A percentile compares a stretch with the other conserved stretches of the same genome.
These are phyloP conservation scores for Fusarium subglutinans DNA, from an alignment of 2,329 filamentous ascomycete species.

Conservation along the genomic window DNA sequence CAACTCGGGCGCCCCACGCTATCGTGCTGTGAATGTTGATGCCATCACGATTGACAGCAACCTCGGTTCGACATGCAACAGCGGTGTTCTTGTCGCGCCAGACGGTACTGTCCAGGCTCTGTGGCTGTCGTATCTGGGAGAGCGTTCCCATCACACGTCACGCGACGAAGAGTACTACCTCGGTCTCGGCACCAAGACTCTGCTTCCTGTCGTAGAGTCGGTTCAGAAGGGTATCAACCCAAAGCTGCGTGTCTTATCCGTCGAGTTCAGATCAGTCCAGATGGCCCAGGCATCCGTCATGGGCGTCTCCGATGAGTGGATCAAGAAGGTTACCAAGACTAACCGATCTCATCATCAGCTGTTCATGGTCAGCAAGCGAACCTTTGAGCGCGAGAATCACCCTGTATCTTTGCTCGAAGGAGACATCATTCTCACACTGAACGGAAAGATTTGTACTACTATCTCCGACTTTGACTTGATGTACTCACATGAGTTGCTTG, in stretches of 20 bases:
- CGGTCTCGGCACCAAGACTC: slow-evolving; percentile 85
- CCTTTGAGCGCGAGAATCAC: slow-evolving; percentile 65
- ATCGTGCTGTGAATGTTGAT: slow-evolving; percentile 94
- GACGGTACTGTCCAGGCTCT: slow-evolving; percentile 94
- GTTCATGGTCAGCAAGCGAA: slow-evolving; percentile 97
- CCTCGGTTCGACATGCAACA: slow-evolving; percentile 89
- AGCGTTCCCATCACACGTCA: slow-evolving; percentile 79
- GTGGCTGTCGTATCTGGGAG: slow-evolving; percentile 96
- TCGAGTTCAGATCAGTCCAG: slow-evolving; percentile 93
- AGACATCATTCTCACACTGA: slow-evolving; percentile 90
- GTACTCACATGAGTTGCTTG: slow-evolving; percentile 87
- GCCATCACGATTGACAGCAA: slow-evolving; percentile 97
- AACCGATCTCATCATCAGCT: slow-evolving; percentile 95
- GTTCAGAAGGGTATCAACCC: slow-evolving; percentile 84
- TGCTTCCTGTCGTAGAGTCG: slow-evolving; percentile 87
- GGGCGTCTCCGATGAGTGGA: slow-evolving; percentile 97
- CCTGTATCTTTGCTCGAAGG: slow-evolving; percentile 78
- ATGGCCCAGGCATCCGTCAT: slow-evolving; percentile 98
- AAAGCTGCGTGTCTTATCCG: slow-evolving; percentile 87
- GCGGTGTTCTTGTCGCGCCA: slow-evolving; percentile 88
- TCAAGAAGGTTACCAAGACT: slow-evolving; percentile 84
- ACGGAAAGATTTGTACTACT: slow-evolving; percentile 90
- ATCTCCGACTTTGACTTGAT: slow-evolving; percentile 95
- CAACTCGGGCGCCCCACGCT: slow-evolving; percentile 89
- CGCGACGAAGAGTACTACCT: slow-evolving; percentile 98